Base-by-base conservation (phyloP, 495 filamentous ascomycete species). In the Penicillium taxi region DNA sequence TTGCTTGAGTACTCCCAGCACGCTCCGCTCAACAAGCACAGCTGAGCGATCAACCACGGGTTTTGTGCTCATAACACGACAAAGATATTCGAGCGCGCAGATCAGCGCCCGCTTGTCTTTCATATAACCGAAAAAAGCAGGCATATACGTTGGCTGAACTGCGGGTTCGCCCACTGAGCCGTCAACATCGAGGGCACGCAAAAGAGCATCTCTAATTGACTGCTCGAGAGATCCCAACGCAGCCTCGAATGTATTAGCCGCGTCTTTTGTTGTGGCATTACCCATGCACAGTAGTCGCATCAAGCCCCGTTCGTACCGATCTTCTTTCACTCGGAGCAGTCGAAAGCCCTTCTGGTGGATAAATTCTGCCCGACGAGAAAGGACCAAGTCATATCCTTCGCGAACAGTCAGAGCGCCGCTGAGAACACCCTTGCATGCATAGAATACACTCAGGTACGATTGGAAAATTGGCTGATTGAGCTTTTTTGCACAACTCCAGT, bases 111-210 rank as follows among this genome's bases (percentile, higher is more conserved):
- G 12, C 16, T 26, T 15, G 8, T 28, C 37, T 6, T 23, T 23
- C 8, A 49, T 39, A 24, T 34, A 38, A 16, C 25, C 25, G 13
- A 64, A 42, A 2, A 64, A 44, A 8, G 56, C 55, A 18, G 61
- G 52, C 34, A 54, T 50, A 17, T 64, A 64, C 6, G 58, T 62
- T 13, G 56, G 54, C n/a, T 56, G 56, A 25, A 64, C 50, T 7
- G 56, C 60, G 21, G 54, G 54, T 19, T 53, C 18, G 2, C 37
- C 41, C 26, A 42, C 42, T 18, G 32, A 32, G 6, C 60, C 60
- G 20, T 64, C 56, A 9, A 57, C 35, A 33, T 64, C 61, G 18
- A 64, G 52, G 36, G 44, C 28, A 19, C 42, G 32, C 5, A 44
- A 24, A 8, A 64, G 26, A 5, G 18, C 40, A 9, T 44, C 28